phyloP scores from a whole-genome alignment of 1,139 yeast species.

The Nakaseomyces kungkrabaensis region DNA sequence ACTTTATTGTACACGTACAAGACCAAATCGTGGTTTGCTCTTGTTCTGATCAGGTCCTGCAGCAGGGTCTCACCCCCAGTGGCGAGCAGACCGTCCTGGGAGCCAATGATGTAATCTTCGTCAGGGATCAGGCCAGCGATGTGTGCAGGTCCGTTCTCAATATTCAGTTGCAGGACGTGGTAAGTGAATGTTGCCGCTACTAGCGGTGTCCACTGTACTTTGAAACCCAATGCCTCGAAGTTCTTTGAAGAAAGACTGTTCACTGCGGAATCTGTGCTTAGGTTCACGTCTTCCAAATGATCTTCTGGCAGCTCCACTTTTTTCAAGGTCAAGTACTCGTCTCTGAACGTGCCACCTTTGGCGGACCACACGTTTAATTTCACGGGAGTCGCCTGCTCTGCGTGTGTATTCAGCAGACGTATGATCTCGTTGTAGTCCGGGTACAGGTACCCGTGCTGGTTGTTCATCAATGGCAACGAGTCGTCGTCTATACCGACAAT shows the following conservation, averaged over 20 bases:
- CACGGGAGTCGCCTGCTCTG: slow-evolving; percentile 29
- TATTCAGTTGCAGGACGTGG: slow-evolving; percentile 64
- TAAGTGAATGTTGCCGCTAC: slow-evolving; percentile 75
- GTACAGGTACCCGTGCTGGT: slow-evolving; percentile 29
- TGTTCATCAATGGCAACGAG: slow-evolving; percentile 46
- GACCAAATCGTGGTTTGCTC: slow-evolving; percentile 40
- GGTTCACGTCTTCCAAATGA: slow-evolving; percentile 23
- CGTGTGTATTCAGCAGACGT: slow-evolving; percentile 23
- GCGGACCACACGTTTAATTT: slow-evolving; percentile 75
- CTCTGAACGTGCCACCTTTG: slow-evolving; percentile 58
- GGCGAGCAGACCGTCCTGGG: slow-evolving; percentile 71
- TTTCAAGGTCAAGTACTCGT: slow-evolving; percentile 24
- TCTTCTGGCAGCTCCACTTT: slow-evolving; percentile 11
- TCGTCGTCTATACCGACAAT: slow-evolving; percentile 70
- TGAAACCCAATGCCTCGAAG: slow-evolving; percentile 46
- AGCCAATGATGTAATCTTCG: slow-evolving; percentile 84
- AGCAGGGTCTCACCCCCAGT: slow-evolving; percentile 81
- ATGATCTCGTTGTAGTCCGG: slow-evolving; percentile 32
- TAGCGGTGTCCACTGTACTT: slow-evolving; percentile 70
- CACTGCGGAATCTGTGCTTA: slow-evolving; percentile 5
- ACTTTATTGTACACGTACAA: slow-evolving; percentile 85
- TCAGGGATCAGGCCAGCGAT: slow-evolving; percentile 74
- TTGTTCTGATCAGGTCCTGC: slow-evolving; percentile 56
- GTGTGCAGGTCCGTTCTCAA: slow-evolving; percentile 77
- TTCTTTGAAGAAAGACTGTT: neutral